Conservation (phyloP, 257 asterid species). For the Leptodermis oblonga region DNA sequence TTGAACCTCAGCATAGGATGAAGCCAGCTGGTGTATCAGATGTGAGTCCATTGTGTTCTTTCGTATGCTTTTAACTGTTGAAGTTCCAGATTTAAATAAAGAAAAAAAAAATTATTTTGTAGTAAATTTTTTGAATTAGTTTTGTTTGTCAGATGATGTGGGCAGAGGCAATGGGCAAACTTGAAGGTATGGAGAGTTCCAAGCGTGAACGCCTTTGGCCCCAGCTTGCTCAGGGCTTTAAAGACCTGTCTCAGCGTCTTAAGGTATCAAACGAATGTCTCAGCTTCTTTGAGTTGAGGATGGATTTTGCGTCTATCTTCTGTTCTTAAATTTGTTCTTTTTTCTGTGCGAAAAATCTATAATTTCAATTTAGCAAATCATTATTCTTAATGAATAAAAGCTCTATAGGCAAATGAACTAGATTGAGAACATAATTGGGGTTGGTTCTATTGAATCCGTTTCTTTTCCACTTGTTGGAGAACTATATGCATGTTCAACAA, state of each 20-base stretch:
- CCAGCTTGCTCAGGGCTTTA: constrained; percentile 87
- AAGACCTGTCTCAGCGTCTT: constrained; percentile 91
- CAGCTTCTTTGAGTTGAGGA: not conserved
- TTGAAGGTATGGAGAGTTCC: constrained; percentile 96
- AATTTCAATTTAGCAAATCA: not conserved
- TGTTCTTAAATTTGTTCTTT: not conserved
- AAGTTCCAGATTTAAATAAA: constrained; percentile 6
- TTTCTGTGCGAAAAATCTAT: not conserved
- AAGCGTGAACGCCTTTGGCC: constrained; percentile 96
- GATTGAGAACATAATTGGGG: not conserved
- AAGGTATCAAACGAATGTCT: constrained; percentile 47
- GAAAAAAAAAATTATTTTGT: constrained; percentile 21
- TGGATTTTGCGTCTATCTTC: not conserved
- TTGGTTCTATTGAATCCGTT: too few species aligned
- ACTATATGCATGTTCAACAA: not conserved
- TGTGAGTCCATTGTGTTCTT: constrained; percentile 53
- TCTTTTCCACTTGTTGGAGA: not conserved
- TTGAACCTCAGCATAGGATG: constrained; percentile 69
- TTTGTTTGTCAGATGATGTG: constrained; percentile 81
- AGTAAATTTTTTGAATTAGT: constrained; percentile 37
- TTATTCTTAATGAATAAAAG: not conserved
- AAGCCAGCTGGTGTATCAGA: constrained; percentile 97
- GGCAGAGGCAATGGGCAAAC: constrained; percentile 97
- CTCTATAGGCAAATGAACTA: not conserved
- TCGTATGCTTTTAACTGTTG: not conserved